Evolutionary conservation across 208 protist genomes (phyloP).

Genomic region (Naegleria gruberi): DNA sequence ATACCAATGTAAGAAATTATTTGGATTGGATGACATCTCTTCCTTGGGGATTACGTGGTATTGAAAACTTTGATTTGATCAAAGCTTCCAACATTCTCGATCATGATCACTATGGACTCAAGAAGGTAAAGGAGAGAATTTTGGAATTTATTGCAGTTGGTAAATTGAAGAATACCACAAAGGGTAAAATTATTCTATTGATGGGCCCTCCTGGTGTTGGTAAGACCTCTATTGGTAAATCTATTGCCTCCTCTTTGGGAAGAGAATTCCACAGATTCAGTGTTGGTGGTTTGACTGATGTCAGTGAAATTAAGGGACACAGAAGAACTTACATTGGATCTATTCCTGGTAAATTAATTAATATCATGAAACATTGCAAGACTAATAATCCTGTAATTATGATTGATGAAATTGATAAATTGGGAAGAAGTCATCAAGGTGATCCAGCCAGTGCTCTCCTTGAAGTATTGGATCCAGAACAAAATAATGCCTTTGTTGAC

Average conservation of each 20-base stretch:
- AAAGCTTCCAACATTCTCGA: conserved; percentile 38
- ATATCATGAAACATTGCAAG: conserved; percentile 55
- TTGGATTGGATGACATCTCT: conserved; percentile 69
- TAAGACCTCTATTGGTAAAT: conserved; percentile 64
- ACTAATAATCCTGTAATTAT: conserved; percentile 71
- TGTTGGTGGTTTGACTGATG: conserved; percentile 70
- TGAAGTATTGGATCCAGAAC: conserved; percentile 71
- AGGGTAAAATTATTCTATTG: conserved; percentile 69
- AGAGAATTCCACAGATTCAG: conserved; percentile 64
- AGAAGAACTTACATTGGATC: conserved; percentile 60
- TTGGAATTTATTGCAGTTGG: conserved; percentile 74
- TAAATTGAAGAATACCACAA: conserved; percentile 34
- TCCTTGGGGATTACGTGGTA: conserved; percentile 53
- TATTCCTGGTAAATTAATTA: conserved; percentile 75
- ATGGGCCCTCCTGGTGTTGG: conserved; percentile 62
- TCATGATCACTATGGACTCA: conserved; percentile 65
- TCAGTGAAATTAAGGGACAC: conserved; percentile 78
- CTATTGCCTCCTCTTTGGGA: conserved; percentile 47
- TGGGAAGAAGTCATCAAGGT: conserved; percentile 44
- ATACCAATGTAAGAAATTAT: conserved; percentile 62
- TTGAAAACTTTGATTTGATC: conserved; percentile 59
- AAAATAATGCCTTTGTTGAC: conserved; percentile 73
- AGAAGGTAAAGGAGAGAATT: conserved; percentile 74
- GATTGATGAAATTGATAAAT: conserved; percentile 82
- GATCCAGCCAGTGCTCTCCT: conserved; percentile 65